Conservation (phyloP, 331 rosid genomes). For the Telfairia occidentalis region DNA sequence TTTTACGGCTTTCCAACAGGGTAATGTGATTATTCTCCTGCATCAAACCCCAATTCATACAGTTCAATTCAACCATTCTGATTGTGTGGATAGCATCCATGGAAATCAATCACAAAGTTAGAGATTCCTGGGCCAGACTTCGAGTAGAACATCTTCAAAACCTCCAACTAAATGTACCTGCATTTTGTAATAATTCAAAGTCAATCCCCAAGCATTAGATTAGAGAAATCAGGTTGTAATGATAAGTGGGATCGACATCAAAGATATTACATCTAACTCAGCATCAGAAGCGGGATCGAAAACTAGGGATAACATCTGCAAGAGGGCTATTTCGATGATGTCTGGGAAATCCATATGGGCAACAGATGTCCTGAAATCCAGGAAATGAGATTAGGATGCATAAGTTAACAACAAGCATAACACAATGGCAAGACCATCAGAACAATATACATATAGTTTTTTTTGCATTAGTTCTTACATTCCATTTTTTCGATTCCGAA, state of each 20-base stretch:
- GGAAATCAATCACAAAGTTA: conserved; percentile 36
- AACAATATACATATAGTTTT: conserved; percentile 2
- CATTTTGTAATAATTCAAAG: conserved; percentile 10
- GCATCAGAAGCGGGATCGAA: conserved; percentile 27
- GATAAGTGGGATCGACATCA: not conserved
- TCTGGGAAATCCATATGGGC: conserved; percentile 78
- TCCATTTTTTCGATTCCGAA: conserved; percentile 53
- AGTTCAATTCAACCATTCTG: conserved; percentile 22
- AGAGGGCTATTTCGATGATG: conserved; percentile 53
- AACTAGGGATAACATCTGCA: conserved; percentile 59
- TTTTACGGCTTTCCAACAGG: conserved; percentile 20
- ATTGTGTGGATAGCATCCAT: conserved; percentile 15
- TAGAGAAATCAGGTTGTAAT: not conserved
- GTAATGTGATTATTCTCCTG: conserved; percentile 41
- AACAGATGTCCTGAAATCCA: conserved; percentile 48
- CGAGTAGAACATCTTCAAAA: conserved; percentile 55
- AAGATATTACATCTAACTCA: conserved; percentile 44
- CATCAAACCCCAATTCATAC: conserved; percentile 42
- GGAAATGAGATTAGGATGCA: conserved; percentile 17
- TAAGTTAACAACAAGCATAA: not conserved
- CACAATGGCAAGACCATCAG: conserved; percentile 4
- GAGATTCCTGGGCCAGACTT: conserved; percentile 40
- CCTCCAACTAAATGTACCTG: conserved; percentile 88
- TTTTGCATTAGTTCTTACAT: conserved; percentile 35
- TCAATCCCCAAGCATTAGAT: conserved; percentile 9